These are phyloP conservation scores for Mycena maculata DNA, from an alignment of 768 basidiomycete species.

Conservation along the genomic window DNA sequence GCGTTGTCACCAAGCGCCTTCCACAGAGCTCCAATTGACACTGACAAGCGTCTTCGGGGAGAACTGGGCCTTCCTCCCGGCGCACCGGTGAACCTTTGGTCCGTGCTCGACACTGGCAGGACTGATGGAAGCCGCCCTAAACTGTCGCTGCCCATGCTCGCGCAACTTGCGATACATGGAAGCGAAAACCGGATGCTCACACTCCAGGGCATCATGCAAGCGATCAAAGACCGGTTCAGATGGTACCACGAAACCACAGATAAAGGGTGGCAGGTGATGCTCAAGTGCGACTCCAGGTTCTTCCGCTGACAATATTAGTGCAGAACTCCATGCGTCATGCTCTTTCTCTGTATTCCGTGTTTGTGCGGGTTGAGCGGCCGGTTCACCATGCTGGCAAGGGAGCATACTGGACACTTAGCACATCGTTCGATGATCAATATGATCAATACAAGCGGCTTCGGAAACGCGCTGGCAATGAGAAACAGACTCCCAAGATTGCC, in stretches of 20 bases:
- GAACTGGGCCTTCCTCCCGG: neutral
- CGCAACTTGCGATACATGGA: conserved; percentile 74
- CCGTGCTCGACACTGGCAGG: neutral
- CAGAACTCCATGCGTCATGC: conserved; percentile 22
- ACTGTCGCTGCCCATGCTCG: conserved; percentile 29
- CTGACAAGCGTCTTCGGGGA: conserved; percentile 3
- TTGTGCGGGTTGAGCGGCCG: neutral
- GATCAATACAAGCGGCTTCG: neutral
- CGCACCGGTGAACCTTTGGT: conserved; percentile 8
- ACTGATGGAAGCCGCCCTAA: neutral
- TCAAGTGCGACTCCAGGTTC: neutral
- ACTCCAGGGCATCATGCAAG: conserved; percentile 69
- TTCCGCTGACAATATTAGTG: neutral
- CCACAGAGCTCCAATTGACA: neutral
- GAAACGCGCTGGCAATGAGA: neutral
- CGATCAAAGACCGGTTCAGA: conserved; percentile 65
- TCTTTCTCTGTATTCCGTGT: conserved; percentile 5
- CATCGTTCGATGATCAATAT: neutral
- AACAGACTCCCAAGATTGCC: neutral
- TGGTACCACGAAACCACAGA: conserved; percentile 58
- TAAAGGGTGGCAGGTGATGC: conserved; percentile 71
- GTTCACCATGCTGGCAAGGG: neutral
- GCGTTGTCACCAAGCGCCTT: conserved; percentile 13
- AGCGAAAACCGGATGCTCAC: conserved; percentile 65
- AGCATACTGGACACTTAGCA: conserved; percentile 1